Percentiles rank a stretch among this genome's conserved stretches.
These are phyloP conservation scores for Rutstroemia sp. DNA, from an alignment of 2,329 filamentous ascomycete species.

Conservation along the genomic window DNA sequence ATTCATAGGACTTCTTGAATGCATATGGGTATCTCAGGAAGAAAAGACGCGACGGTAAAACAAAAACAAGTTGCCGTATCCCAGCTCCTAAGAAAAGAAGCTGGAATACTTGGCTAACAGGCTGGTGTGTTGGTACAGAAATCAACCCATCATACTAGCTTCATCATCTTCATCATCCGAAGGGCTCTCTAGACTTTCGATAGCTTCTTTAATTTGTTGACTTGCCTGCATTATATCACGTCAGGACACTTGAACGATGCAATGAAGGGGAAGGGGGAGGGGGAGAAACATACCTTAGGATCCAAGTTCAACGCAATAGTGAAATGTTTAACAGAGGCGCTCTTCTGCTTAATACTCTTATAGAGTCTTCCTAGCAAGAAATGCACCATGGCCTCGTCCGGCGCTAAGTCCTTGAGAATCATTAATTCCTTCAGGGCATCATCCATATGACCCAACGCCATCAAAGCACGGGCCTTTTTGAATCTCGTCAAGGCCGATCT, in stretches of 20 bases:
- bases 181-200: constrained; percentile 69
- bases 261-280: not conserved
- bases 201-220: constrained; percentile 91
- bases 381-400: constrained; percentile 92
- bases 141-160: constrained; percentile 42
- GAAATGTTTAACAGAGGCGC: constrained; percentile 83
- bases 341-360: constrained; percentile 63
- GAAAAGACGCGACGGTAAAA: no score
- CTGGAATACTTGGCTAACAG: not conserved
- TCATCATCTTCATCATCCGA: constrained; percentile 39
- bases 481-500: constrained; percentile 78
- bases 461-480: constrained; percentile 70
- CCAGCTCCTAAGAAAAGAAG: not conserved
- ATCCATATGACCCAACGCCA: constrained; percentile 64
- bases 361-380: constrained; percentile 86
- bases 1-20: no score
- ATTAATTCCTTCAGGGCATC: constrained; percentile 76
- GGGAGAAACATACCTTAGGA: constrained; percentile 63
- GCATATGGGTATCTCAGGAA: no score
- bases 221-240: constrained; percentile 55
- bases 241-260: not conserved
- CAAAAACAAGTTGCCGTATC: no score
- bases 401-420: constrained; percentile 82
- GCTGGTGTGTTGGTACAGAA: not conserved
- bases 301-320: constrained; percentile 93